phyloP scores from a whole-genome alignment of 2,329 filamentous ascomycete genomes.

The Colletotrichum brevisporum region DNA sequence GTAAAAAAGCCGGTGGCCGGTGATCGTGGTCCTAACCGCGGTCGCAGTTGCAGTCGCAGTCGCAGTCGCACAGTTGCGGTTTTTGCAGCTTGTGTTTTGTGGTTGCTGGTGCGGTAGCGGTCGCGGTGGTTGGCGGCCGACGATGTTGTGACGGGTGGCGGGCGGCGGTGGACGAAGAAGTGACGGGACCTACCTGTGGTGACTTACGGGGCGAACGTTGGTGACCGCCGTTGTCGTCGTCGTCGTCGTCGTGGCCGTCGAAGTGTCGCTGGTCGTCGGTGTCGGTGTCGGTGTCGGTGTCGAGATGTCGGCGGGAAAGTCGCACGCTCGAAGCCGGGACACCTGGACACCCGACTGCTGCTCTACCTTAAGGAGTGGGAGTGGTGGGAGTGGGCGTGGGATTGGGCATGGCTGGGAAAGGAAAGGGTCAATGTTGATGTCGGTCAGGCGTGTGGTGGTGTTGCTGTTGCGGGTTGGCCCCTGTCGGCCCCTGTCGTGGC shows the following conservation, averaged over 20 bases:
- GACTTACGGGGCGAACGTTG: slow-evolving; percentile 9
- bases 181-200: slow-evolving; percentile 22
- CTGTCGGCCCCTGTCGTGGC: slow-evolving; percentile 41
- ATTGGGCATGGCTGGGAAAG: slow-evolving; percentile 40
- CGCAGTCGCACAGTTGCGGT: neutral
- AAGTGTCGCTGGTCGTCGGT: slow-evolving; percentile 29
- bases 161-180: slow-evolving; percentile 13
- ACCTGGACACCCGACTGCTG: slow-evolving; percentile 32
- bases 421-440: slow-evolving; percentile 42
- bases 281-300: slow-evolving; percentile 38
- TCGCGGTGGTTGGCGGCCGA: neutral
- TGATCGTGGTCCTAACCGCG: slow-evolving; percentile 20
- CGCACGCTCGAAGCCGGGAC: slow-evolving; percentile 26
- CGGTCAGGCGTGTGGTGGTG: slow-evolving; percentile 38
- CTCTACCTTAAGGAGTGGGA: slow-evolving; percentile 14
- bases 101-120: slow-evolving; percentile 8
- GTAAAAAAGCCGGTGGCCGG: slow-evolving; percentile 12
- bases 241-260: slow-evolving; percentile 37
- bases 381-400: slow-evolving; percentile 22
- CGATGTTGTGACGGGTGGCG: slow-evolving; percentile 1
- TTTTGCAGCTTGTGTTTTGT: neutral
- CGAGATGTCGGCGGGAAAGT: slow-evolving; percentile 38
- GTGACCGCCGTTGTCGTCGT: slow-evolving; percentile 11
- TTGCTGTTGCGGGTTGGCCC: slow-evolving; percentile 41
- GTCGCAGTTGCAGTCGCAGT: neutral